Evolutionary conservation across 1,139 yeast genomes (phyloP).

Genomic region (Arxiozyma bovina): DNA sequence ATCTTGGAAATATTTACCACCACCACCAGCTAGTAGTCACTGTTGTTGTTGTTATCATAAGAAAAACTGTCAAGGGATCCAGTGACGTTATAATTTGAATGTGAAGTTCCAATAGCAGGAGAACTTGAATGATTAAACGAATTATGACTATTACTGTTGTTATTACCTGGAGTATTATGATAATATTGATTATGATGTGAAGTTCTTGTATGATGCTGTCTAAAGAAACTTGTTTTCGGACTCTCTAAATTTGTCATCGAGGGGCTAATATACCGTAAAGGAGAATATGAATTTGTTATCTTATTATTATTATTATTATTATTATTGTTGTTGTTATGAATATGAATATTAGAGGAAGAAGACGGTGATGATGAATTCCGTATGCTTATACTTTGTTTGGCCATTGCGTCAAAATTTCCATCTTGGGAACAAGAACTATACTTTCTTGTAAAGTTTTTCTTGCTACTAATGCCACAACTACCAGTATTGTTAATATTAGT

Average conservation of each 20-base stretch:
- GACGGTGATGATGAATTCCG: constrained; percentile 10
- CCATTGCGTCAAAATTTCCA: constrained; percentile 26
- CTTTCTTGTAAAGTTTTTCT: constrained; percentile 1
- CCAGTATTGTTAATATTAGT: background rate
- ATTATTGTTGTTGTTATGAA: too few relatives aligned
- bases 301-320: background rate
- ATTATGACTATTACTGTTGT: background rate
- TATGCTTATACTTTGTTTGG: constrained; percentile 17
- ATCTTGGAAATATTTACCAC: constrained; percentile 44
- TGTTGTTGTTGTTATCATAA: background rate
- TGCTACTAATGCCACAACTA: background rate
- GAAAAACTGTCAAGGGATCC: background rate
- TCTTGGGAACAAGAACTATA: constrained; percentile 8
- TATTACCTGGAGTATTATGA: constrained; percentile 11
- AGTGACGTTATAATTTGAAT: background rate
- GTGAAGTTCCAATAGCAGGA: background rate
- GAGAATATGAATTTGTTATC: constrained; percentile 16
- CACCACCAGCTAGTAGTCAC: too few relatives aligned
- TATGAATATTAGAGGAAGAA: too few relatives aligned
- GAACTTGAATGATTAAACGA: background rate
- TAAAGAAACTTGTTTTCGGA: constrained; percentile 12
- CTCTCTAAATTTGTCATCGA: constrained; percentile 12
- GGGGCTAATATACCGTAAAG: constrained; percentile 21
- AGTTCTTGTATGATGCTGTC: constrained; percentile 8
- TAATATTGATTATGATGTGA: constrained; percentile 11